Conservation (phyloP, 371 early-diverging fungal species). For the Mortierella sp. region DNA sequence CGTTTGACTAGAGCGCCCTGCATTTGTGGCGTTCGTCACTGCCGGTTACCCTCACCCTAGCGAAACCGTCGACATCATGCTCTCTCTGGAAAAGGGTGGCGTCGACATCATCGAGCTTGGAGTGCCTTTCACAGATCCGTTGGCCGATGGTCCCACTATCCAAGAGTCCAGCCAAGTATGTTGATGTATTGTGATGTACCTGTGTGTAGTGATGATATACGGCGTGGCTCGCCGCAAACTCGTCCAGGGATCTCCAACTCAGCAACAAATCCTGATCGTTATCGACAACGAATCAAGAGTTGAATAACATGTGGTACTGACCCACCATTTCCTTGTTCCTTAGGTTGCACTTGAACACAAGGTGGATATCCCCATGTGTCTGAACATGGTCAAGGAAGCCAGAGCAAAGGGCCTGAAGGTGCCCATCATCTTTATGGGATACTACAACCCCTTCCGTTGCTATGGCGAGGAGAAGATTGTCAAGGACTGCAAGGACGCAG, state of each 20-base stretch:
- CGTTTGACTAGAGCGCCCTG: constrained; percentile 73
- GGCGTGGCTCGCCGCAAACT: too few species aligned
- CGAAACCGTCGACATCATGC: constrained; percentile 83
- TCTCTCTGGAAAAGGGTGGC: constrained; percentile 91
- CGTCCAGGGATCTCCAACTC: constrained; percentile 39
- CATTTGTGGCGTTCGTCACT: constrained; percentile 93
- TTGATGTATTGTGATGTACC: too few species aligned
- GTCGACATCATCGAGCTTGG: constrained; percentile 98
- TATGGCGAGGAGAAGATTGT: constrained; percentile 91
- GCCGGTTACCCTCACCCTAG: constrained; percentile 90
- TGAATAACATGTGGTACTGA: not conserved
- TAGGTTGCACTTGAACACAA: constrained; percentile 82
- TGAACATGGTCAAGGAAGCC: constrained; percentile 84
- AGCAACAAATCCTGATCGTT: too few species aligned
- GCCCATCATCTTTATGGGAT: constrained; percentile 97
- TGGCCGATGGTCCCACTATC: constrained; percentile 97
- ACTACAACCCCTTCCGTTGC: constrained; percentile 95
- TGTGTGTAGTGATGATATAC: too few species aligned
- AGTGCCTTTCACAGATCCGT: constrained; percentile 97
- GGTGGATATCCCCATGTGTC: constrained; percentile 82
- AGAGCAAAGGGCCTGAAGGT: constrained; percentile 85
- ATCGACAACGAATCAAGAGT: too few species aligned
- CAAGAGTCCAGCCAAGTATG: constrained; percentile 86
- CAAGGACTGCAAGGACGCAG: constrained; percentile 82
- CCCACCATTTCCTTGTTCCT: constrained; percentile 2